phyloP scores from a whole-genome alignment of 1,284 basidiomycete species.

The Cerrena zonata region DNA sequence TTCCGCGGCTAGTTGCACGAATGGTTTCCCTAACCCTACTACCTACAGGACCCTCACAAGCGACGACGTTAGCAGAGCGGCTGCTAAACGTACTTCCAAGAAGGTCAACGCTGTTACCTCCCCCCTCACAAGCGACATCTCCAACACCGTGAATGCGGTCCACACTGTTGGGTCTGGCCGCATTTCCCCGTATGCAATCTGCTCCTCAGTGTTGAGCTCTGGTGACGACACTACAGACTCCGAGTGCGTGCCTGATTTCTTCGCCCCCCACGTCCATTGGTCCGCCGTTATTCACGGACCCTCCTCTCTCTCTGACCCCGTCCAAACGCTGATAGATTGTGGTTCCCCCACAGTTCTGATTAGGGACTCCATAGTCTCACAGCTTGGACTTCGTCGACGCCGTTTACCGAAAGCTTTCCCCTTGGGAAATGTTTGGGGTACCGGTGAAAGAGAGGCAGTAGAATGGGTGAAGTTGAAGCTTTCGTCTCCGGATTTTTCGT shows the following conservation, averaged over 20 bases:
- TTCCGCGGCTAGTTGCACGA: neutral
- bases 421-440: neutral
- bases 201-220: neutral
- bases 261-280: neutral
- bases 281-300: neutral
- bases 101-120: neutral
- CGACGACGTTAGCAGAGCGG: neutral
- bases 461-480: neutral
- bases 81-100: neutral
- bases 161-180: neutral
- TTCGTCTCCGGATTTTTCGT: neutral
- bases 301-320: neutral
- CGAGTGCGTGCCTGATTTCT: neutral
- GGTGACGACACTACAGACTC: neutral
- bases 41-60: neutral
- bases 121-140: too few species aligned
- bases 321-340: neutral
- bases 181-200: neutral
- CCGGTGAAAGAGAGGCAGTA: neutral
- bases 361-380: neutral
- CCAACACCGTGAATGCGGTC: neutral
- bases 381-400: neutral
- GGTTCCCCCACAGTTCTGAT: neutral
- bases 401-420: neutral
- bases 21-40: neutral